Base-by-base conservation (phyloP, 441 rosid species). In the Populus tomentosa region DNA sequence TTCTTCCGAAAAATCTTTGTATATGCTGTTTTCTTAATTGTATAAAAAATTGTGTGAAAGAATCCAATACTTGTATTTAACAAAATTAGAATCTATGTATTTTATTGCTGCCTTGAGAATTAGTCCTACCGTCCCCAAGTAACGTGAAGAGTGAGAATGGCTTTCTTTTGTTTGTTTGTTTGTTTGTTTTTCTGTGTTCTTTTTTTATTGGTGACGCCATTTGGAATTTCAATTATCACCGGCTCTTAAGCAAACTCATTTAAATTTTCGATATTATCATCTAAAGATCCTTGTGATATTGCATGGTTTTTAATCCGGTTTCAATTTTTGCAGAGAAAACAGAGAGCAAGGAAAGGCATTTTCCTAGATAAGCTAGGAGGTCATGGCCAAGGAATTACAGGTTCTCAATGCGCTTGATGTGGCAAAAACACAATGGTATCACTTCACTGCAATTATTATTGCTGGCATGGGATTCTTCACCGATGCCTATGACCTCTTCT, bases 391-490 rank as follows among this genome's bases (percentile, higher is more conserved):
- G 9, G 88, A 88, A 33, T 71, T 93, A 50, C 73, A 90, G 61
- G 98, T 93, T 69, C 89, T 93, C 9, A 85, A 83, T 70, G 94
- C 94, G 18, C 97, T 93, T n/a, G 98, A 93, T 74, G 86, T 78
- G 0, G 98, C 98, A 0, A 91, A 93, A 85, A 93, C 96, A 73
- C 96, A 91, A 80, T 92, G 92, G 94, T 92, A 91, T 74, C 96
- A 93, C 77, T 93, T 93, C 88, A 90, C 94, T 0, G 91, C 97
- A 9, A 89, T 91, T 56, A 74, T 92, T 36, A 87, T 91, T 3
- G 95, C 97, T 66, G 95, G 97, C 70, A 92, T 92, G 95, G 97
- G 95, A 4, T 92, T 92, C 81, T 91, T 92, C 88, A 91, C 97
- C 10, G 97, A 92, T 76, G 94, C 97, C 2, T 91, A 92, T 70